Conservation (phyloP, 78 protist species). For the Paulinella micropora region DNA sequence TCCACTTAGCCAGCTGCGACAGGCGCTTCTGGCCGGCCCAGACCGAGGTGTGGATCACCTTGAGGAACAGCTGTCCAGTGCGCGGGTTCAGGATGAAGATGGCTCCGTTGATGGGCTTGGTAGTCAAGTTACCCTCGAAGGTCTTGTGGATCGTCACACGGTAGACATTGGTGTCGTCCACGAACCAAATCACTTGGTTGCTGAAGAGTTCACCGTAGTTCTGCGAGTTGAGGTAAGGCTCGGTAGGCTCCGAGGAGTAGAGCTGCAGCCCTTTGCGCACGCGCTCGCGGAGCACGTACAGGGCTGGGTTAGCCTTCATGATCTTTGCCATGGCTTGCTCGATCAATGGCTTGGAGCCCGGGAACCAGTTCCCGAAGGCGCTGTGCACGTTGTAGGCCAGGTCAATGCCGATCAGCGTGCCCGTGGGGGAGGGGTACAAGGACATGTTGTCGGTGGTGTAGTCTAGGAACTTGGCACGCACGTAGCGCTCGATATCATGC, state of each 20-base stretch:
- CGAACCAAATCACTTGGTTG: slow-evolving; percentile 84
- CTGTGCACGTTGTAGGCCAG: slow-evolving; percentile 80
- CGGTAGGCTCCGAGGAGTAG: slow-evolving; percentile 70
- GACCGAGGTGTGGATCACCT: slow-evolving; percentile 92
- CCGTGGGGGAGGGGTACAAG: slow-evolving; percentile 97
- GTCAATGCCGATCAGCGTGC: slow-evolving; percentile 91
- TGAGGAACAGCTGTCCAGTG: slow-evolving; percentile 96
- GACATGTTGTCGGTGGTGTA: slow-evolving; percentile 91
- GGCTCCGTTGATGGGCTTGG: slow-evolving; percentile 99
- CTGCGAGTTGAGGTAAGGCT: slow-evolving; percentile 59
- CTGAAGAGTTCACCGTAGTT: slow-evolving; percentile 93
- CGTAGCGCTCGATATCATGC: slow-evolving; percentile 82
- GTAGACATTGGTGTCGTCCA: slow-evolving; percentile 99
- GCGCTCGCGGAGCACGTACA: slow-evolving; percentile 93
- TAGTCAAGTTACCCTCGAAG: slow-evolving; percentile 71
- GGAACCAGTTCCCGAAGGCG: slow-evolving; percentile 96
- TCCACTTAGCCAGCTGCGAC: slow-evolving; percentile 92
- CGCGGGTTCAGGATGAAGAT: slow-evolving; percentile 98
- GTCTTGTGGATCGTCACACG: slow-evolving; percentile 96
- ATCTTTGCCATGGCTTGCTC: slow-evolving; percentile 89
- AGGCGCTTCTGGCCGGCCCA: slow-evolving; percentile 99
- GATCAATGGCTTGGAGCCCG: slow-evolving; percentile 78
- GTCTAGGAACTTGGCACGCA: slow-evolving; percentile 93
- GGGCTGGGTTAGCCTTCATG: slow-evolving; percentile 87
- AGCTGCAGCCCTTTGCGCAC: slow-evolving; percentile 96